These are phyloP conservation scores for Hygrophila difformis DNA, from an alignment of 257 asterid species.

Conservation along the genomic window DNA sequence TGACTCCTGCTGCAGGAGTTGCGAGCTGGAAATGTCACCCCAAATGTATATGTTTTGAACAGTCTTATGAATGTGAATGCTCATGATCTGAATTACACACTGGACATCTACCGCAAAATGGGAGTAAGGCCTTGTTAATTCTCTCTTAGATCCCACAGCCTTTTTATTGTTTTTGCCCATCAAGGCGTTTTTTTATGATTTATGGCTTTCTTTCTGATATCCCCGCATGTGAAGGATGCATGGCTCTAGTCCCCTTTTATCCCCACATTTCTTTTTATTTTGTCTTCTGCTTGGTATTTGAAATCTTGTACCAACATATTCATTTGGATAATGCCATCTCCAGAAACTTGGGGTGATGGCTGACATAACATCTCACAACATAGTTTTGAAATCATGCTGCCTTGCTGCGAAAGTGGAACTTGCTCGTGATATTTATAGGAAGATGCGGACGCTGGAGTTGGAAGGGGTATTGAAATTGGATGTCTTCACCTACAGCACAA, in stretches of 20 bases:
- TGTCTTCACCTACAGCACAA: slow-evolving; percentile 91
- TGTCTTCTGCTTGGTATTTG: slow-evolving; percentile 14
- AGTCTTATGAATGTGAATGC: slow-evolving; percentile 96
- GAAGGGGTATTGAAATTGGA: slow-evolving; percentile 64
- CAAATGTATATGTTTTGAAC: slow-evolving; percentile 70
- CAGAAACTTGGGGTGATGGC: slow-evolving; percentile 68
- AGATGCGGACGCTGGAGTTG: slow-evolving; percentile 47
- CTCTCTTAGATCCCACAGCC: no score
- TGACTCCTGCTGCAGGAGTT: slow-evolving; percentile 51
- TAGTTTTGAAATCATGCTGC: slow-evolving; percentile 77
- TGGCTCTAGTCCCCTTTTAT: no score
- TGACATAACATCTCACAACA: slow-evolving; percentile 73
- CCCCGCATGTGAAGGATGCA: no score
- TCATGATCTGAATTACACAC: slow-evolving; percentile 62
- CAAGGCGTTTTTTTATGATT: no score
- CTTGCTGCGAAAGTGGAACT: slow-evolving; percentile 75
- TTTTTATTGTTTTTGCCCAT: no score
- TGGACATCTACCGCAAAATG: slow-evolving; percentile 63
- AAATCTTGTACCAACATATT: slow-evolving; percentile 16
- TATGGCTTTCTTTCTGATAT: no score
- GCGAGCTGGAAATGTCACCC: slow-evolving; percentile 44
- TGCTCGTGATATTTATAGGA: slow-evolving; percentile 67
- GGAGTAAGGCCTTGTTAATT: slow-evolving; percentile 41
- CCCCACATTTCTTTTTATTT: no score
- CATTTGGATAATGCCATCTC: slow-evolving; percentile 16